A percentile compares a stretch with the other conserved stretches of the same genome.
Conservation (phyloP, 2,329 filamentous ascomycete species). For the Penicillium corylophilum region DNA sequence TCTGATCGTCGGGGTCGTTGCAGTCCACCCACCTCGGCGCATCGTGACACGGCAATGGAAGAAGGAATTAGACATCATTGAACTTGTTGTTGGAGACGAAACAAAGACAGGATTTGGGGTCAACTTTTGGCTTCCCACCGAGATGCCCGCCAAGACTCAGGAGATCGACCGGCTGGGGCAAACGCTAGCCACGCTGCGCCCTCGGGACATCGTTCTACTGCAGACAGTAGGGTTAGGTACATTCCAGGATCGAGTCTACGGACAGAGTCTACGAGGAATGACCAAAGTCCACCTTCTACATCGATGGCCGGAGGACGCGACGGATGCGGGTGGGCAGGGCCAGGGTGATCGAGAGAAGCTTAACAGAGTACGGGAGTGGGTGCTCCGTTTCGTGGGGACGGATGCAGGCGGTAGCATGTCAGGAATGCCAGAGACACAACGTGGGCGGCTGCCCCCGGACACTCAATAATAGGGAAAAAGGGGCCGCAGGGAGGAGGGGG, state of each 20-base stretch:
- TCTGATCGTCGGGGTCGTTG: constrained; percentile 76
- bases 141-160: constrained; percentile 20
- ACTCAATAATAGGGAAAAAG: constrained; percentile 29
- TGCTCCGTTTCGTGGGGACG: constrained; percentile 64
- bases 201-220: constrained; percentile 75
- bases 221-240: constrained; percentile 75
- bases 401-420: constrained; percentile 28
- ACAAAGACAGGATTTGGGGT: constrained; percentile 77
- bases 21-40: constrained; percentile 64
- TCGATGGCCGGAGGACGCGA: constrained; percentile 53
- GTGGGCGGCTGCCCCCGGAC: constrained; percentile 39
- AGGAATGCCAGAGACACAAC: constrained; percentile 22
- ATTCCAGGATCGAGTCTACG: constrained; percentile 76
- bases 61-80: constrained; percentile 63
- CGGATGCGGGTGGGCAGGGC: constrained; percentile 51
- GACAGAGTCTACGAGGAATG: constrained; percentile 73
- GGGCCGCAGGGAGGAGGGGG: too few species aligned
- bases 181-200: constrained; percentile 53
- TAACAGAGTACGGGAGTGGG: constrained; percentile 70
- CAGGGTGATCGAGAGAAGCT: constrained; percentile 58
- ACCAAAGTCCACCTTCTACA: constrained; percentile 69
- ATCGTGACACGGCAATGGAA: constrained; percentile 61
- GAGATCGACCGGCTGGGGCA: constrained; percentile 37
- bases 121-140: constrained; percentile 73
- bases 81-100: constrained; percentile 81